Evolutionary conservation across 257 asterid genomes (phyloP), one percentile per base, ranked within the genome.

Genomic region (Solanum verrucosum): DNA sequence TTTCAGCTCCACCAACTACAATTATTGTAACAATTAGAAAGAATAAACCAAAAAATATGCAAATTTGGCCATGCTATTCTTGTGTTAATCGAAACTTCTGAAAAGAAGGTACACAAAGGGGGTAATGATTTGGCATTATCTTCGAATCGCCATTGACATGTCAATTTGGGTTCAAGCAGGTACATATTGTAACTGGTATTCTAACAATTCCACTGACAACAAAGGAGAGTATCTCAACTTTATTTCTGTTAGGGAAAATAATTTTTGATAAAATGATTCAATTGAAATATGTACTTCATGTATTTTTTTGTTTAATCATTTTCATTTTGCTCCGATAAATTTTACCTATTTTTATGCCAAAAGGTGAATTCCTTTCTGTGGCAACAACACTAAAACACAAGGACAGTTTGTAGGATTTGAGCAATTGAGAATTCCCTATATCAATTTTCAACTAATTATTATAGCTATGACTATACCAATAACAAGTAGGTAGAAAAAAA

Each of bases 1-100:
- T 94, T 96, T 95, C 93, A 96, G 94, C 92, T 96, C 98, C 78
- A 95, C 95, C 95, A 95, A 91, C 99, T 96, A 93, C 88, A 88
- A 85, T 70, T 78, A 85, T 84, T 56, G 40, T 25, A 70, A 77
- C 5, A 38, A 40, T 5, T 49, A 18, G 29, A 82, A 29, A 82
- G 42, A 44, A 82, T 33, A 31, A 82, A 27, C 31, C 20, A 9
- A 31, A 37, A 82, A 82, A 20, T 38, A 82, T 29, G 68, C 16
- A 29, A 29, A 46, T 29, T 49, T 81, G 31, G 29, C n/a, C 38
- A 44, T 44, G 34, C 2, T 35, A 27, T 44, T 29, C 85, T 44
- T 44, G 40, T 27, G 67, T 27, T 79, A 15, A 44, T 44, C 9
- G 37, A 42, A 78, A 78, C 84, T 78, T 78, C 84, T 40, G 37